Conservation (phyloP, 352 stramenopile genomes). For the Phytophthora quininea region DNA sequence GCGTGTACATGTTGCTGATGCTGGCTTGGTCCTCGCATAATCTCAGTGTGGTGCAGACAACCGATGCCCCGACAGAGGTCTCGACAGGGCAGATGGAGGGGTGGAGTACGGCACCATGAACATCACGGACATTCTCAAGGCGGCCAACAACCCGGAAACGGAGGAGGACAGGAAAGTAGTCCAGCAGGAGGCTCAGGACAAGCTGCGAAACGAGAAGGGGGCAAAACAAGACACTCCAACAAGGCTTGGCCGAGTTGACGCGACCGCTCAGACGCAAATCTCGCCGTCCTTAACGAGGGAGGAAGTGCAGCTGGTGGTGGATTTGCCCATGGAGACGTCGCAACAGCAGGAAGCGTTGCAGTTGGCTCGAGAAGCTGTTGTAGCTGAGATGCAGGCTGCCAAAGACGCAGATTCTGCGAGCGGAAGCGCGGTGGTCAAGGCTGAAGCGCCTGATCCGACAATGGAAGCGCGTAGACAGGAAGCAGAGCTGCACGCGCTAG, state of each 20-base stretch:
- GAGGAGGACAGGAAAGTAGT: constrained; percentile 2
- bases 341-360: constrained; percentile 22
- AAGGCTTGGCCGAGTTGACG: background rate
- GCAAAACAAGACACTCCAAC: background rate
- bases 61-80: constrained; percentile 6
- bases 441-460: constrained; percentile 6
- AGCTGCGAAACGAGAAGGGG: constrained; percentile 1
- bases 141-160: constrained; percentile 17
- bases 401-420: constrained; percentile 9
- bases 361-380: constrained; percentile 18
- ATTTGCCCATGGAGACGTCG: constrained; percentile 26
- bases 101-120: constrained; percentile 10
- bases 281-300: background rate
- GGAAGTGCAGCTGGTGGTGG: constrained; percentile 17
- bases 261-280: background rate
- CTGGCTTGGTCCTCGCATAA: constrained; percentile 34
- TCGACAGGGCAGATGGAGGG: background rate
- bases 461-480: constrained; percentile 16
- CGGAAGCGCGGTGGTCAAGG: background rate
- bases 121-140: constrained; percentile 20
- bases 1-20: constrained; percentile 30
- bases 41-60: constrained; percentile 16
- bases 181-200: constrained; percentile 12
- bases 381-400: constrained; percentile 18
- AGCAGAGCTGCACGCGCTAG: constrained; percentile 39